phyloP scores from a whole-genome alignment of 805 yeast genomes.

The Yamadazyma insecticola region DNA sequence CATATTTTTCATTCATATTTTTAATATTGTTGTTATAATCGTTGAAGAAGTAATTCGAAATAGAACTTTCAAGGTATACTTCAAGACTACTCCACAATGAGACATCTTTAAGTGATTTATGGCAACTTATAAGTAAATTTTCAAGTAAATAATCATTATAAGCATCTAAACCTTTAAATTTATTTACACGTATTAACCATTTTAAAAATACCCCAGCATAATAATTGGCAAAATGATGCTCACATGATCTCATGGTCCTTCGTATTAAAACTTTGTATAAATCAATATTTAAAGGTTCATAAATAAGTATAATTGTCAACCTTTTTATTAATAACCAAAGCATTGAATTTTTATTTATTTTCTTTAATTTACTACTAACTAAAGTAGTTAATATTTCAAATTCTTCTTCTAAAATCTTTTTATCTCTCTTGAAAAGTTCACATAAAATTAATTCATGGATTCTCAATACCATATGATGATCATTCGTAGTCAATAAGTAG shows the following conservation, averaged over 20 bases:
- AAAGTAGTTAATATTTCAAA: constrained; percentile 28
- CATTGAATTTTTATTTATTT: constrained; percentile 37
- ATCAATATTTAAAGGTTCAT: neutral
- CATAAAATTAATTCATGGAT: constrained; percentile 22
- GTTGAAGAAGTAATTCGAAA: constrained; percentile 1
- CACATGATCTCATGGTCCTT: constrained; percentile 23
- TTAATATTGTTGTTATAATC: constrained; percentile 7
- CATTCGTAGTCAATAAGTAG: constrained; percentile 34
- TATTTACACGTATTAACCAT: constrained; percentile 21
- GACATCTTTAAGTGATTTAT: constrained; percentile 14
- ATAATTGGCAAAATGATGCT: constrained; percentile 36
- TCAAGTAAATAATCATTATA: constrained; percentile 1
- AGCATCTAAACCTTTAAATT: neutral
- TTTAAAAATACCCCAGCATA: constrained; percentile 29
- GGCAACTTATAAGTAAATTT: constrained; percentile 10
- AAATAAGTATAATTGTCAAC: constrained; percentile 7
- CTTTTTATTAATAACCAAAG: constrained; percentile 33
- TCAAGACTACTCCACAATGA: constrained; percentile 20
- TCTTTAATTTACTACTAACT: constrained; percentile 21
- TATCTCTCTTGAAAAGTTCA: constrained; percentile 9
- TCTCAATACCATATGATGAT: constrained; percentile 26
- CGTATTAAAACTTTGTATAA: constrained; percentile 1
- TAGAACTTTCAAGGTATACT: constrained; percentile 1
- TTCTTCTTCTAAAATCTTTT: constrained; percentile 13
- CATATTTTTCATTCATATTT: constrained; percentile 4